A percentile compares a stretch with the other conserved stretches of the same genome.
These are phyloP conservation scores for Aphanomyces astaci DNA, from an alignment of 352 stramenopile species.

Conservation along the genomic window DNA sequence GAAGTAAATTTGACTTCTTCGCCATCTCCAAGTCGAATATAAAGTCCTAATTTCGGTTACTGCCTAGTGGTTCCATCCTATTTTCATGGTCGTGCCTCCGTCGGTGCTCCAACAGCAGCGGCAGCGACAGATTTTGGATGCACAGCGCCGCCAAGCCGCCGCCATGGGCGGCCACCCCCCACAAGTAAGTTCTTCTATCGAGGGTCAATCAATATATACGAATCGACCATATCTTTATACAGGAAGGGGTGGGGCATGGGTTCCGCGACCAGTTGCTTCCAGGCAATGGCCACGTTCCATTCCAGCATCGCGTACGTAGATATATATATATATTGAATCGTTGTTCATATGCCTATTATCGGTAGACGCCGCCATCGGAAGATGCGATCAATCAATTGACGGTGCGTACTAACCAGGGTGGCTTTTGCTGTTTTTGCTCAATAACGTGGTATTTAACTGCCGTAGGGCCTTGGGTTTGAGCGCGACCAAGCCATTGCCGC, in stretches of 20 bases:
- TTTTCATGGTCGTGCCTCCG: slow-evolving; percentile 74
- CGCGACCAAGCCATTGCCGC: slow-evolving; percentile 58
- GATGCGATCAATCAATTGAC: slow-evolving; percentile 73
- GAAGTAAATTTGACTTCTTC: slow-evolving; percentile 28
- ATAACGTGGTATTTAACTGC: slow-evolving; percentile 6
- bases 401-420: slow-evolving; percentile 29
- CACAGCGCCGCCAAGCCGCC: slow-evolving; percentile 45
- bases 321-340: not conserved
- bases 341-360: not conserved
- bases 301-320: not conserved
- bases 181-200: not conserved
- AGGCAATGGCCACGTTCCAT: slow-evolving; percentile 29
- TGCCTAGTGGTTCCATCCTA: slow-evolving; percentile 50
- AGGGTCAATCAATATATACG: not conserved
- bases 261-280: slow-evolving; percentile 78
- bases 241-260: slow-evolving; percentile 41
- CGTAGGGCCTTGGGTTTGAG: slow-evolving; percentile 59
- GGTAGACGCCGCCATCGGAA: slow-evolving; percentile 45
- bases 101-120: slow-evolving; percentile 55
- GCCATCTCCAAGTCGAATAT: not conserved
- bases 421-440: slow-evolving; percentile 7
- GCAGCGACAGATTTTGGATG: slow-evolving; percentile 61
- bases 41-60: not conserved
- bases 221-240: not conserved
- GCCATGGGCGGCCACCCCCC: slow-evolving; percentile 10